Evolutionary conservation across 441 rosid genomes (phyloP).

Genomic region (Gossypium laxum): DNA sequence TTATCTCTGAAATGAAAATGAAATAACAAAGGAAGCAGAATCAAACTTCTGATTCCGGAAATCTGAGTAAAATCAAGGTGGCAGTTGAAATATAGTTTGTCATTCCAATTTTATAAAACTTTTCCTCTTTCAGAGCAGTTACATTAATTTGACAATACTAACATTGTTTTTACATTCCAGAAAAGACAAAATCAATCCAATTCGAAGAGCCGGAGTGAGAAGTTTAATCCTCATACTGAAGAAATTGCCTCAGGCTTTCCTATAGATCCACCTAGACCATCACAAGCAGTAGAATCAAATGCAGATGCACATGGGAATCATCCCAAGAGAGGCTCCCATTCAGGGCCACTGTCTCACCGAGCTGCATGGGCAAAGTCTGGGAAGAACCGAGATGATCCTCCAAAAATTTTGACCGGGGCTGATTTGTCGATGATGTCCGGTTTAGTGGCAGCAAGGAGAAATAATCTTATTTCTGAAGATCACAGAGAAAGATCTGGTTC

Average conservation of each 20-base stretch:
- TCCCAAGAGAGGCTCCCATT: constrained; percentile 77
- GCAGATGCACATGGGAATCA: constrained; percentile 48
- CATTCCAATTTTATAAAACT: background rate
- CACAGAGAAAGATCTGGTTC: constrained; percentile 34
- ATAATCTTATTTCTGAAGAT: constrained; percentile 46
- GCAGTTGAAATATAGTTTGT: background rate
- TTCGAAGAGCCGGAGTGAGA: constrained; percentile 89
- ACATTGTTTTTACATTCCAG: constrained; percentile 27
- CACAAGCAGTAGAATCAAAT: constrained; percentile 56
- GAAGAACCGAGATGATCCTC: constrained; percentile 51
- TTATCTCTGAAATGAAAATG: background rate
- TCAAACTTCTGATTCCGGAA: background rate
- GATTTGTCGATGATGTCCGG: constrained; percentile 51
- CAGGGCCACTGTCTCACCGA: constrained; percentile 73
- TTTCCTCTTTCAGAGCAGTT: background rate
- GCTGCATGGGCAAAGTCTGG: constrained; percentile 69
- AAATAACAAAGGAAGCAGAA: background rate
- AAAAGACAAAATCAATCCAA: constrained; percentile 64
- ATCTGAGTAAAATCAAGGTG: background rate
- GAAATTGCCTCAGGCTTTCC: constrained; percentile 97
- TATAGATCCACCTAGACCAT: constrained; percentile 83
- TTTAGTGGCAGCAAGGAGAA: constrained; percentile 47
- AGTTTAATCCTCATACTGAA: constrained; percentile 86
- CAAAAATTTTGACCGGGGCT: constrained; percentile 43
- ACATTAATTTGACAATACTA: background rate